phyloP scores from a whole-genome alignment of 2,329 filamentous ascomycete species.

The Colletotrichum eremochloae region DNA sequence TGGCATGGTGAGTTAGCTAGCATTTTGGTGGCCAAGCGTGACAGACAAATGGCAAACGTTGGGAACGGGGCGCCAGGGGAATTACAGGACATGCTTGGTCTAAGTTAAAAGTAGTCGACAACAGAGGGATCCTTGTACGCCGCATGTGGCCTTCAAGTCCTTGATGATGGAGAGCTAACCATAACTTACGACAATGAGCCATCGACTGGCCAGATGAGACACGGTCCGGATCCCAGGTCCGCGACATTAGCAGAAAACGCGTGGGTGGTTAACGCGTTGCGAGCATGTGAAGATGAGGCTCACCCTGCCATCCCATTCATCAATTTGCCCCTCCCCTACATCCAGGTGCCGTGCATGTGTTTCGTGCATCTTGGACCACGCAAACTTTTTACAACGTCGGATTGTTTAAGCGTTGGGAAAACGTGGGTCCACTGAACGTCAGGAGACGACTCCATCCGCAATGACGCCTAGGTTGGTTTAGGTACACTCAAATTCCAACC shows the following conservation, averaged over 20 bases:
- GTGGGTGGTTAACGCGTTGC: background rate
- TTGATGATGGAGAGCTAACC: background rate
- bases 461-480: background rate
- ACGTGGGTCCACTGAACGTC: slow-evolving; percentile 6
- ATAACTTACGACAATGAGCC: background rate
- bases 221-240: background rate
- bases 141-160: background rate
- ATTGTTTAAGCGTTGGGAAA: slow-evolving; percentile 6
- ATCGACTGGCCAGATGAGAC: background rate
- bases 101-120: background rate
- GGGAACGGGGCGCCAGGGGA: slow-evolving; percentile 6
- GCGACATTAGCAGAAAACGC: background rate
- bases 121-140: background rate
- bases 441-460: background rate
- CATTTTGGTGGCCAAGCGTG: background rate
- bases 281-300: slow-evolving; percentile 13
- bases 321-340: background rate
- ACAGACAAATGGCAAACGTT: background rate
- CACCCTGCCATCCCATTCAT: background rate
- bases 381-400: background rate
- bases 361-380: background rate
- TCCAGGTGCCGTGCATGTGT: background rate
- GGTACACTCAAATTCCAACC: background rate
- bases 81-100: background rate
- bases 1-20: background rate